Evolutionary conservation across 257 asterid genomes (phyloP).

Genomic region (Vinca minor): DNA sequence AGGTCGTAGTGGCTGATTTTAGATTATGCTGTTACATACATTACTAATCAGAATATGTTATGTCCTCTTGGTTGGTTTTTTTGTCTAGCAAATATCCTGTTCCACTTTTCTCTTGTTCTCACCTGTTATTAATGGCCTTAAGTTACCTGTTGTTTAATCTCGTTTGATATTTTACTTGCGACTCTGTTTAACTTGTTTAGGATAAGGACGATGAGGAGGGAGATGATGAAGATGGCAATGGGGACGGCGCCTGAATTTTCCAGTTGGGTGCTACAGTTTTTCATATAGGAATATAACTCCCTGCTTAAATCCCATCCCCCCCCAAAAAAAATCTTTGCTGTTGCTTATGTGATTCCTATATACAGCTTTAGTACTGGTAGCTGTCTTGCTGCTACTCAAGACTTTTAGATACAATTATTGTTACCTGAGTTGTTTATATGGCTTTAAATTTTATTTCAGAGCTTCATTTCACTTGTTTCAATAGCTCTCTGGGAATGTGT

Average conservation of each 20-base stretch:
- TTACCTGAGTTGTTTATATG: background rate
- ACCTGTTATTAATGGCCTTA: background rate
- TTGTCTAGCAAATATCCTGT: background rate
- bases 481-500: background rate
- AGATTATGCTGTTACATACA: too few species aligned
- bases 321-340: too few species aligned
- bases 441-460: background rate
- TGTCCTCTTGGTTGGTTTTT: background rate
- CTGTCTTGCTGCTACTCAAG: background rate
- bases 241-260: constrained; percentile 11
- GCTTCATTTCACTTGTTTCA: background rate
- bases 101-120: background rate
- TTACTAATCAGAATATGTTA: too few species aligned
- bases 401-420: background rate
- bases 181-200: background rate
- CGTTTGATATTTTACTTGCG: background rate
- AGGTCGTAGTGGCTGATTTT: too few species aligned
- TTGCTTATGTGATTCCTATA: background rate
- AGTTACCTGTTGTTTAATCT: background rate
- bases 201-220: constrained; percentile 21
- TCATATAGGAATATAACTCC: background rate
- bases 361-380: background rate
- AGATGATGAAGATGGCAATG: too few species aligned
- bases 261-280: background rate
- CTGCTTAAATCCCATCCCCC: too few species aligned